Conservation (phyloP, 2,329 filamentous ascomycete genomes). For the Coniochaeta sp. region DNA sequence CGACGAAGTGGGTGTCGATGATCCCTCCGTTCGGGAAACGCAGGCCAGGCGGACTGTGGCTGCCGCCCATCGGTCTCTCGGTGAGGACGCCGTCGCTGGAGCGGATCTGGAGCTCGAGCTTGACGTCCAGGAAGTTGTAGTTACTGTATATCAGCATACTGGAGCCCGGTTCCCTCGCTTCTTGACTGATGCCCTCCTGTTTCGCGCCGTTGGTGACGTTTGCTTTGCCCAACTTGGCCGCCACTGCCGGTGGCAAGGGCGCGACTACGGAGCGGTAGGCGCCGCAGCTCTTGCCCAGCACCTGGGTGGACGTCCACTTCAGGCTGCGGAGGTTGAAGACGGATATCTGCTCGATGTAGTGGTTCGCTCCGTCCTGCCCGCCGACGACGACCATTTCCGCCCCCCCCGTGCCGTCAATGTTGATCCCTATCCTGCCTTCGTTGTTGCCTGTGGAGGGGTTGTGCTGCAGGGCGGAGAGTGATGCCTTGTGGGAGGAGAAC, state of each 20-base stretch:
- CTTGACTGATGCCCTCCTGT: slow-evolving; percentile 43
- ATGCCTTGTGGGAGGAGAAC: slow-evolving; percentile 78
- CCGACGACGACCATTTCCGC: slow-evolving; percentile 97
- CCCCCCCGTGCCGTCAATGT: slow-evolving; percentile 83
- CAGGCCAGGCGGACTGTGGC: slow-evolving; percentile 82
- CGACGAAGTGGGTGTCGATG: slow-evolving; percentile 93
- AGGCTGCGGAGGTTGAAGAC: slow-evolving; percentile 94
- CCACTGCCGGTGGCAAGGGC: slow-evolving; percentile 62
- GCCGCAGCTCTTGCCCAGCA: slow-evolving; percentile 85
- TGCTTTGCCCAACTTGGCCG: slow-evolving; percentile 59
- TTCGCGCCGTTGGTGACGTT: slow-evolving; percentile 28
- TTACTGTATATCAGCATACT: slow-evolving; percentile 98
- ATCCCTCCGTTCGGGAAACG: slow-evolving; percentile 94
- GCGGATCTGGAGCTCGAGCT: slow-evolving; percentile 86
- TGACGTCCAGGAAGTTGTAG: slow-evolving; percentile 97
- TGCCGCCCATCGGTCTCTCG: slow-evolving; percentile 83
- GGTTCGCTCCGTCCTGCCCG: slow-evolving; percentile 93
- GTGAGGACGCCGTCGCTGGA: slow-evolving; percentile 74
- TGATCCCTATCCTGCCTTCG: slow-evolving; percentile 79
- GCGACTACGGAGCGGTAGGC: slow-evolving; percentile 94
- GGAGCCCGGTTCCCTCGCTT: slow-evolving; percentile 50
- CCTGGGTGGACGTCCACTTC: slow-evolving; percentile 89
- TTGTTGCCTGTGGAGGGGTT: slow-evolving; percentile 81
- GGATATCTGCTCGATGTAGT: slow-evolving; percentile 98
- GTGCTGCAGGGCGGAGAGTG: slow-evolving; percentile 80